phyloP scores from a whole-genome alignment of 805 yeast species.

The Kuraishia floccosa region DNA sequence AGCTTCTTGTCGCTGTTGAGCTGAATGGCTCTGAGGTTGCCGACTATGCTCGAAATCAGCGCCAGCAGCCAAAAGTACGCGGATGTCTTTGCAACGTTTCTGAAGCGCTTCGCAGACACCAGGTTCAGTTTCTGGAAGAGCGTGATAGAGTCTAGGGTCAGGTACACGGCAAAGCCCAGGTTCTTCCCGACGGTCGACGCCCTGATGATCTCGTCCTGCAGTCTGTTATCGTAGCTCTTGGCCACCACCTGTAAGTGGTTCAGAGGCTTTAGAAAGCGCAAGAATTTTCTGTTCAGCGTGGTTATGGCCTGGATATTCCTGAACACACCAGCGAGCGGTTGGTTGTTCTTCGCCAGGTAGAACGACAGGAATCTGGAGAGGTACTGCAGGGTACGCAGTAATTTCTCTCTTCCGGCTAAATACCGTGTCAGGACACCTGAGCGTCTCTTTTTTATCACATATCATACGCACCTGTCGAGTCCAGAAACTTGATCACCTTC shows the following conservation, averaged over 20 bases:
- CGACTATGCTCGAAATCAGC: conserved; percentile 47
- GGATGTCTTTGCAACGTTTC: conserved; percentile 43
- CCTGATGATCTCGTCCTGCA: conserved; percentile 46
- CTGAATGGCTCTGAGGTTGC: conserved; percentile 44
- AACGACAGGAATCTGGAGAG: conserved; percentile 62
- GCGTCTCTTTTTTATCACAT: too few relatives aligned
- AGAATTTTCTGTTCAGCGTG: conserved; percentile 65
- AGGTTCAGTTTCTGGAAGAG: conserved; percentile 52
- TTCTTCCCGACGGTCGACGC: conserved; percentile 42
- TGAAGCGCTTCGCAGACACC: conserved; percentile 23
- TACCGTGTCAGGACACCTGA: too few relatives aligned
- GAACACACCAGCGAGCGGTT: conserved; percentile 34
- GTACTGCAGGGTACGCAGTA: conserved; percentile 71
- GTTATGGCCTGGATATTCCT: conserved; percentile 50
- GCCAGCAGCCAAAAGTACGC: conserved; percentile 73
- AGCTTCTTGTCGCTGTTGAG: conserved; percentile 24
- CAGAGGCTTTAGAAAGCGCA: conserved; percentile 78
- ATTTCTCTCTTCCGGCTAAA: conserved; percentile 67
- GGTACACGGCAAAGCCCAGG: conserved; percentile 51
- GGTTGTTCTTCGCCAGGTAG: conserved; percentile 47
- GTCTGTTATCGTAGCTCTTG: conserved; percentile 56
- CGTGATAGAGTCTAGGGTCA: conserved; percentile 50
- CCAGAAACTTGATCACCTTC: conserved; percentile 52
- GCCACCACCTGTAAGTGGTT: conserved; percentile 61
- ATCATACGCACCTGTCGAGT: conserved; percentile 25